Evolutionary conservation across 176 grass and related monocot genomes (phyloP).

Genomic region (Avena atlantica): DNA sequence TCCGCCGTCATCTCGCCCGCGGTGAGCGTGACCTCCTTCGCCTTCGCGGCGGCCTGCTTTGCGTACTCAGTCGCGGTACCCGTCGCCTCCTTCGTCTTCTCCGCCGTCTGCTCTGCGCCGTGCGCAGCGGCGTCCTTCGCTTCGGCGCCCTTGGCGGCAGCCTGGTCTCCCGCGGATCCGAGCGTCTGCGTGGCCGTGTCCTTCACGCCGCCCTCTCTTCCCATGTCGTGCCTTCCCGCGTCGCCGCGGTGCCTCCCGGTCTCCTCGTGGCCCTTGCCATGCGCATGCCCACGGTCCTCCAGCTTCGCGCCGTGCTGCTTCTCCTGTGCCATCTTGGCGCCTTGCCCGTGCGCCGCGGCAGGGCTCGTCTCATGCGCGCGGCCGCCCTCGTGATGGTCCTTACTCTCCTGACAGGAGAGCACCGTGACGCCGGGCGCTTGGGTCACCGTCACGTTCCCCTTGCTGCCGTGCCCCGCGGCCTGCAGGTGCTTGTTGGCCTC

Average conservation of each 20-base stretch:
- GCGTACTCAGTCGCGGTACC: neutral
- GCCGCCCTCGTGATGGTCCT: slow-evolving; percentile 29
- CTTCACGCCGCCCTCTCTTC: neutral
- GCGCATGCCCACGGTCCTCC: neutral
- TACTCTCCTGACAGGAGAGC: slow-evolving; percentile 37
- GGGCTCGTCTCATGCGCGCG: neutral
- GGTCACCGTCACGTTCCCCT: slow-evolving; percentile 51
- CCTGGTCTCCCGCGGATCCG: slow-evolving; percentile 24
- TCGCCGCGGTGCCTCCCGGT: neutral
- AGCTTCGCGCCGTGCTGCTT: neutral
- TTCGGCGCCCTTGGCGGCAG: slow-evolving; percentile 47
- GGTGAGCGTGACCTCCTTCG: slow-evolving; percentile 40
- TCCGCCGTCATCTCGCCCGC: slow-evolving; percentile 42
- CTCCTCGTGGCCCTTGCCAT: slow-evolving; percentile 39
- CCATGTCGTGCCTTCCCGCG: slow-evolving; percentile 49
- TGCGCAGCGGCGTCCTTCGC: slow-evolving; percentile 35
- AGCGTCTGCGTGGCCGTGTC: slow-evolving; percentile 25
- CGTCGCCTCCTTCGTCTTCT: neutral
- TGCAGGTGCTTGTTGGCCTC: slow-evolving; percentile 51
- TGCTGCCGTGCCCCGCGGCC: slow-evolving; percentile 14
- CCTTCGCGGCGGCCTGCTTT: slow-evolving; percentile 32
- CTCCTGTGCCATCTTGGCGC: neutral
- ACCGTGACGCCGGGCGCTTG: slow-evolving; percentile 33
- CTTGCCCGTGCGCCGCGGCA: neutral
- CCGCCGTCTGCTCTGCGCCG: neutral